Evolutionary conservation across 441 rosid genomes (phyloP).

Genomic region (Pelargonium fulgidum): DNA sequence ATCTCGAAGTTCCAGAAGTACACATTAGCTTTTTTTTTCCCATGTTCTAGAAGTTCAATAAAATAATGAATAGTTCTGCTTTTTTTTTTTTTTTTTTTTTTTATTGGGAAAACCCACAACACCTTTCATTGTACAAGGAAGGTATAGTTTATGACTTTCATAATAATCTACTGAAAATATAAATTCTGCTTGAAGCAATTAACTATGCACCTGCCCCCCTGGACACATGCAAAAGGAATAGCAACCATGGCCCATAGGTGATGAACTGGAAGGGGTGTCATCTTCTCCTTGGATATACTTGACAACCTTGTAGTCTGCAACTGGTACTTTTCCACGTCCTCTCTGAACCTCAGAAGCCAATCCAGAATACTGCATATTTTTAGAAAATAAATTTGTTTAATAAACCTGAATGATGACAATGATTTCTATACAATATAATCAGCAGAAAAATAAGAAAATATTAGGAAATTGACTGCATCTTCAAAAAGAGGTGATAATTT

Average conservation of each 20-base stretch:
- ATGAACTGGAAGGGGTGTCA: slow-evolving; percentile 25
- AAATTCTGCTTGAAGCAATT: not conserved
- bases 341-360: slow-evolving; percentile 57
- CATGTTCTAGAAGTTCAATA: not conserved
- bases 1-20: slow-evolving; percentile 3
- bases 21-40: too few relatives aligned
- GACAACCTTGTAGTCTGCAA: slow-evolving; percentile 86
- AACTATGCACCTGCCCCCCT: slow-evolving; percentile 75
- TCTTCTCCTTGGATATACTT: slow-evolving; percentile 43
- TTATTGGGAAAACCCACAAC: too few relatives aligned
- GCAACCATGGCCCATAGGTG: slow-evolving; percentile 48
- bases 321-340: slow-evolving; percentile 89
- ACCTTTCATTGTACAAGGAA: not conserved
- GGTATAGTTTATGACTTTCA: too few relatives aligned
- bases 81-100: too few relatives aligned
- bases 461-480: not conserved
- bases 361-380: slow-evolving; percentile 54
- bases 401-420: not conserved
- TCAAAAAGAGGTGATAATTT: not conserved
- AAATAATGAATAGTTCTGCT: too few relatives aligned
- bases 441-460: not conserved
- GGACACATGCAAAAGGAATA: slow-evolving; percentile 99
- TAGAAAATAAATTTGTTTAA: slow-evolving; percentile 11
- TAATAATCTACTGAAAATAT: too few relatives aligned
- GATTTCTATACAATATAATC: not conserved